Evolutionary conservation across 306 rosid species (phyloP).

Genomic region (Gleditsia sinensis): DNA sequence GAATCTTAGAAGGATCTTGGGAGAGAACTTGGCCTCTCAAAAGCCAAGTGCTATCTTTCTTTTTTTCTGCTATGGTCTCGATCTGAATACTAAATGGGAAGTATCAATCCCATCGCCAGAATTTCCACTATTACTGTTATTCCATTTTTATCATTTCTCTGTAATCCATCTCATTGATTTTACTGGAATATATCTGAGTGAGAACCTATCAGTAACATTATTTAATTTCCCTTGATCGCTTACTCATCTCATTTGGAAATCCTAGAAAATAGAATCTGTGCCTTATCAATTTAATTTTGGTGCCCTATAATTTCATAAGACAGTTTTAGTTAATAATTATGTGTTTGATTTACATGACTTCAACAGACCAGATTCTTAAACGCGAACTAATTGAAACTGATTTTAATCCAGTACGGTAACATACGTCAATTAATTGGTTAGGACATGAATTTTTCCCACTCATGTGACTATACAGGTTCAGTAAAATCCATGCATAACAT

Average conservation of each 20-base stretch:
- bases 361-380: background rate
- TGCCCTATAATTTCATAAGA: background rate
- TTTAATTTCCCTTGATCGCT: conserved; percentile 6
- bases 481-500: background rate
- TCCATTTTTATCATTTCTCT: no score
- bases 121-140: no score
- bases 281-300: background rate
- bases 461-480: background rate
- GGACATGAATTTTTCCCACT: background rate
- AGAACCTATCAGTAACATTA: background rate
- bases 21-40: no score
- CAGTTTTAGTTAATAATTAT: background rate
- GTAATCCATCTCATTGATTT: no score
- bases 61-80: no score
- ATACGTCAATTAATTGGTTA: conserved; percentile 8
- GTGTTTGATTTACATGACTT: background rate
- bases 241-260: background rate
- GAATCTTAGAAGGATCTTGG: no score
- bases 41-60: no score
- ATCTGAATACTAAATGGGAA: no score
- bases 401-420: background rate
- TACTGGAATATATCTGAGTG: no score
- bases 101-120: no score
- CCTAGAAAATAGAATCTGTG: conserved; percentile 6
- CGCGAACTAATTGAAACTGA: conserved; percentile 10